A percentile compares a stretch with the other conserved stretches of the same genome.
Evolutionary conservation across 1,284 basidiomycete species (phyloP).

Genomic region (Austropuccinia psidii): DNA sequence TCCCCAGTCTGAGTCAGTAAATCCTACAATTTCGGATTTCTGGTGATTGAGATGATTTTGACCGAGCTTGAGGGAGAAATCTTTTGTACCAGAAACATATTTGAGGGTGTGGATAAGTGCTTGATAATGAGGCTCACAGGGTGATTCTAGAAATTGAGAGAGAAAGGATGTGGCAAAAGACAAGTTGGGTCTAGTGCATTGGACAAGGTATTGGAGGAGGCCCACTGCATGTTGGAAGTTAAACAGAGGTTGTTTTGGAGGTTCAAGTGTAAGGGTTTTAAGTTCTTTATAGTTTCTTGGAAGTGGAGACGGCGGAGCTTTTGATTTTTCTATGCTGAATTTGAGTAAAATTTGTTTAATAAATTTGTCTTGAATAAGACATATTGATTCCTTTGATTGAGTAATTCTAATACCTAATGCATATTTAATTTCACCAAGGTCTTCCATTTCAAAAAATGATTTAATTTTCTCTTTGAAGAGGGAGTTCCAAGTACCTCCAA

Average conservation of each 20-base stretch:
- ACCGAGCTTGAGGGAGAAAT: neutral
- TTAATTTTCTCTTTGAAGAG: neutral
- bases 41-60: neutral
- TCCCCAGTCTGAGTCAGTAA: neutral
- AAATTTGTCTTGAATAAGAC: slow-evolving; percentile 13
- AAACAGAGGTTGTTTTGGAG: neutral
- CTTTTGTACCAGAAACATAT: neutral
- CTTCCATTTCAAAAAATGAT: neutral
- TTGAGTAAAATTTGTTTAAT: neutral
- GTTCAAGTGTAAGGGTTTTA: neutral
- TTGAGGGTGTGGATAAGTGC: neutral
- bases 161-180: neutral
- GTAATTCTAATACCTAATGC: neutral
- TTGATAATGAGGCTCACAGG: neutral
- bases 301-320: neutral
- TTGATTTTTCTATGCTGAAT: neutral
- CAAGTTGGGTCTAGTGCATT: slow-evolving; percentile 3
- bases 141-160: slow-evolving; percentile 4
- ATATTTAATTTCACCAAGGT: neutral
- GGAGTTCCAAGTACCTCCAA: neutral
- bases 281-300: neutral
- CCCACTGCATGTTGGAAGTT: neutral
- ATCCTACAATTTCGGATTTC: neutral
- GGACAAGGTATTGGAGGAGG: neutral
- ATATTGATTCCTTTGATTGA: neutral